Evolutionary conservation across 2,329 filamentous ascomycete genomes (phyloP), one percentile per base, ranked within the genome.

Genomic region (Lecanicillium sp.): DNA sequence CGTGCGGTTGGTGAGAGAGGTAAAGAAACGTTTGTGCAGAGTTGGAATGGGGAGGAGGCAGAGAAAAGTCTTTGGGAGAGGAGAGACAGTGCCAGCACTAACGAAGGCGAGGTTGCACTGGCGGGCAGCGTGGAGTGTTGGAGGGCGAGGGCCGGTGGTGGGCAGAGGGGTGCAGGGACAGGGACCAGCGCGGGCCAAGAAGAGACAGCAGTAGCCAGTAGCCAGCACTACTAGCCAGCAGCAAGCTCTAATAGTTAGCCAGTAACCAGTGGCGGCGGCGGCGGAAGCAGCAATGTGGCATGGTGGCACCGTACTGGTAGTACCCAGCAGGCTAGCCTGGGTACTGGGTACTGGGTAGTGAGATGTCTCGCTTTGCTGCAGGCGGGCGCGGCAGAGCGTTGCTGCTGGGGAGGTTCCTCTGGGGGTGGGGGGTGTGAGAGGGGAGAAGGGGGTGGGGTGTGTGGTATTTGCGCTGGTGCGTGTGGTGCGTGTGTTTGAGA

Each of bases 361-460:
- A 39, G 35, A 46, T 46, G 44, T 46, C 44, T 46, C 44, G 44
- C 44, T 17, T 26, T 46, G 44, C 26, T 39, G 44, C 44, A 39
- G 35, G 20, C 17, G 33, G 26, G 44, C 44, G 44, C 36, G 44
- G 44, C 27, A 46, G 41, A 33, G 19, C n/a, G 20, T 29, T 37
- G 21, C 14, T 46, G 36, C 24, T 33, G 32, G 29, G 27, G 42
- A 44, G 17, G 42, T 20, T 39, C 21, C 30, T 26, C 26, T 24
- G n/a, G n/a, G n/a, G n/a, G 23, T 32, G 15, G n/a, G n/a, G n/a
- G n/a, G n/a, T n/a, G n/a, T n/a, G n/a, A n/a, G n/a, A n/a, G n/a
- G n/a, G n/a, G n/a, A n/a, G n/a, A n/a, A n/a, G 33, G 32, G 21
- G 23, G 43, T 33, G 44, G 44, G 12, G 44, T 24, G 44, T 39